Evolutionary conservation across 805 yeast genomes (phyloP).

Genomic region (Wickerhamomyces canadensis): DNA sequence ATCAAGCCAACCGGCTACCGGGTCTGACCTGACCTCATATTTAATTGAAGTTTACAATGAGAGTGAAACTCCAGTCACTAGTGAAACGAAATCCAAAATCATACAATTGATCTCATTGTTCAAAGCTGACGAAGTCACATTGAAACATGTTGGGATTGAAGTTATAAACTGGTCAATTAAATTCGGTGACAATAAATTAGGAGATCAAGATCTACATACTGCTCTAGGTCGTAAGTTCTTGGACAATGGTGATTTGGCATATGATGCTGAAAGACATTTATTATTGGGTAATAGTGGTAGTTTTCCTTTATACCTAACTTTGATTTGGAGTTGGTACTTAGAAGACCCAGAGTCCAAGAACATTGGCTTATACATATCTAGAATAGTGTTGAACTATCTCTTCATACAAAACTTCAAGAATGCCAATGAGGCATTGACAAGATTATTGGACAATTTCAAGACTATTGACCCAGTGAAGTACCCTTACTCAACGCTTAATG

Average conservation of each 20-base stretch:
- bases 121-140: constrained; percentile 48
- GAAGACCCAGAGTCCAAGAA: constrained; percentile 22
- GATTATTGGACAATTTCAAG: constrained; percentile 31
- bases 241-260: constrained; percentile 38
- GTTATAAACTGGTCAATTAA: constrained; percentile 61
- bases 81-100: constrained; percentile 39
- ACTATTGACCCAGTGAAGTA: constrained; percentile 16
- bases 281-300: constrained; percentile 52
- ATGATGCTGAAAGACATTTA: constrained; percentile 70
- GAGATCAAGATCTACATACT: constrained; percentile 73
- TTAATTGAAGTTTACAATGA: constrained; percentile 64
- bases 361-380: constrained; percentile 32
- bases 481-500: constrained; percentile 21
- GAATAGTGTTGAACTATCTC: constrained; percentile 74
- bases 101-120: constrained; percentile 42
- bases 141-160: constrained; percentile 63
- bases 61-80: constrained; percentile 37
- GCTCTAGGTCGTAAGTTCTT: constrained; percentile 65
- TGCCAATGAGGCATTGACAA: constrained; percentile 37
- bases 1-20: constrained; percentile 73
- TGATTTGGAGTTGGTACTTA: constrained; percentile 41
- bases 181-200: constrained; percentile 46
- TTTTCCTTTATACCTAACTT: constrained; percentile 39
- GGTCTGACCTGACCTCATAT: constrained; percentile 69
- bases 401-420: constrained; percentile 60